A percentile compares a stretch with the other conserved stretches of the same genome.
phyloP scores from a whole-genome alignment of 2,329 filamentous ascomycete species.

The Fusarium musae region DNA sequence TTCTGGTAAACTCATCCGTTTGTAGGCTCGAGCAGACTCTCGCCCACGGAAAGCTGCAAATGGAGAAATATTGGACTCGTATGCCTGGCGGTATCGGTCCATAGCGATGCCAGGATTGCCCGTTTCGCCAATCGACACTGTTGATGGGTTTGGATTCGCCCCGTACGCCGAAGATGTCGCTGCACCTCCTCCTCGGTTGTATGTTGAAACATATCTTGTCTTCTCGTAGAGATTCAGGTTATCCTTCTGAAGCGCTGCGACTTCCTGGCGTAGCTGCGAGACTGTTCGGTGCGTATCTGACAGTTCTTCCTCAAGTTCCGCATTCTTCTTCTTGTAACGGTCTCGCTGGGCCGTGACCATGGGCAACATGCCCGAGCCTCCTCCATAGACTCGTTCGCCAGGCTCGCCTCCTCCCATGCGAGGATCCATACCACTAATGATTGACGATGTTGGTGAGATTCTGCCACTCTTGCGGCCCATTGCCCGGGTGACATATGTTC shows the following conservation, averaged over 20 bases:
- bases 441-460: constrained; percentile 93
- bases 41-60: constrained; percentile 96
- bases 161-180: constrained; percentile 73
- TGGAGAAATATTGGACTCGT: constrained; percentile 94
- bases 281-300: constrained; percentile 85
- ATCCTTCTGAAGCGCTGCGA: constrained; percentile 92
- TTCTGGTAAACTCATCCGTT: constrained; percentile 92
- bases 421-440: constrained; percentile 95
- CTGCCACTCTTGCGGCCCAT: constrained; percentile 72
- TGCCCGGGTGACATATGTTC: constrained; percentile 79
- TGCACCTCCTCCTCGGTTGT: constrained; percentile 76
- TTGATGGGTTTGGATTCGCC: constrained; percentile 79
- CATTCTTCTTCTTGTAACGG: constrained; percentile 96
- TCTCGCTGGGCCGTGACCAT: constrained; percentile 99
- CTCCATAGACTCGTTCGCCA: constrained; percentile 71
- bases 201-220: constrained; percentile 94
- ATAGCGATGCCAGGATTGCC: constrained; percentile 72
- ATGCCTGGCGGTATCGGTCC: constrained; percentile 89
- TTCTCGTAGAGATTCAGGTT: constrained; percentile 98
- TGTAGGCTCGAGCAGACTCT: constrained; percentile 89
- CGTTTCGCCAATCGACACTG: constrained; percentile 69
- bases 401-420: constrained; percentile 57
- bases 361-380: constrained; percentile 88
- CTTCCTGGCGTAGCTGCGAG: constrained; percentile 87
- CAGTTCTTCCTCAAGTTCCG: constrained; percentile 89